Evolutionary conservation across 2,329 filamentous ascomycete species (phyloP), one percentile per base, ranked within the genome.

Genomic region (Phymatotrichopsis omnivora): DNA sequence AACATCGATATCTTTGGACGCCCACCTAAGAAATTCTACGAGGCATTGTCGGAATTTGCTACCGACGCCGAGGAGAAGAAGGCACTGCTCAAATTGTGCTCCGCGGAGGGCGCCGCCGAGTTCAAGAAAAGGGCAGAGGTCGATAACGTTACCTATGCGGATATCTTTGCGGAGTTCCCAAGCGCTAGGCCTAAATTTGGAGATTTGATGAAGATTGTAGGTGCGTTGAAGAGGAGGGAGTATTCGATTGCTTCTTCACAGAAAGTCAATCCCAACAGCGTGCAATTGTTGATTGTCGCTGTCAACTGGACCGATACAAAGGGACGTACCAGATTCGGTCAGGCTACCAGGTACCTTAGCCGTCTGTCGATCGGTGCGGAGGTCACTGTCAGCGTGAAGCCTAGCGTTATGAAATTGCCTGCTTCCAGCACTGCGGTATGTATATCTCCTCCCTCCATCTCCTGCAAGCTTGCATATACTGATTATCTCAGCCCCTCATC

Each of bases 211-310:
- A 81, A 80, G 60, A 85, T 98, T 51, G 82, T 98, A 55, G 76
- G 73, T 55, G 89, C 91, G 10, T 79, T 94, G 70, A 98, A 98
- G 75, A 84, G 91, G 51, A 78, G 91, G 60, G 91, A 98, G 67
- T 98, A 98, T 74, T 94, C 85, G n/a, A 96, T 98, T 57, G 91
- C 91, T 16, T 96, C 91, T 3, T 91, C 86, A 44, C 91, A 98
- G 68, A 85, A 89, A 59, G 89, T 96, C 30, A 87, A 85, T 1
- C 87, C 91, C 16, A 87, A 71, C 61, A 79, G 76, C n/a, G 86
- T 98, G 47, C 76, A 87, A 7, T 77, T 98, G 54, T 91, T 96
- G 78, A 93, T 98, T 60, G 91, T 98, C 50, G 93, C 91, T 3
- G 91, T 98, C 60, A 80, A 85, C 70, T 98, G 91, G 91, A 79